These are phyloP conservation scores for Albatrellus ellisii DNA, from an alignment of 768 basidiomycete species.

Conservation along the genomic window DNA sequence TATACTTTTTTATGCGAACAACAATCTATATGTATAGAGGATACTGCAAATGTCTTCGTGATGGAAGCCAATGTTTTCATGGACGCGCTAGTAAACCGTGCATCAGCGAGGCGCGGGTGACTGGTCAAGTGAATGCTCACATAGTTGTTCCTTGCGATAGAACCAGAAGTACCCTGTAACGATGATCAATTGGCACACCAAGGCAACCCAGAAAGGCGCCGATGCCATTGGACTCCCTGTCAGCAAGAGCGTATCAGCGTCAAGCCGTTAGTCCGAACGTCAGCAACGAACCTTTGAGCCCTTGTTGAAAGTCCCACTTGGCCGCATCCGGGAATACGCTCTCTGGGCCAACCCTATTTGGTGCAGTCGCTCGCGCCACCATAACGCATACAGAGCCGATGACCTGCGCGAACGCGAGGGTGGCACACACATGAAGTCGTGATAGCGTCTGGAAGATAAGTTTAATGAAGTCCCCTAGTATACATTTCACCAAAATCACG, in stretches of 20 bases:
- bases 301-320: constrained; percentile 76
- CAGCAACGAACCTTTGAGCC: no score
- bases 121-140: constrained; percentile 30
- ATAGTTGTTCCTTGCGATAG: constrained; percentile 89
- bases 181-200: constrained; percentile 69
- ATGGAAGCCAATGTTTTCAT: constrained; percentile 11
- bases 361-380: constrained; percentile 84
- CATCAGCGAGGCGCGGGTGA: background rate
- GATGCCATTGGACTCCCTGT: constrained; percentile 78
- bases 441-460: constrained; percentile 54
- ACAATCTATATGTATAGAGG: constrained; percentile 9
- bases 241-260: no score
- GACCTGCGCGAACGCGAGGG: constrained; percentile 81
- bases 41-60: constrained; percentile 6
- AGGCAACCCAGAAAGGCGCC: constrained; percentile 81
- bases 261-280: no score
- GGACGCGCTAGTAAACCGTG: constrained; percentile 15
- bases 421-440: constrained; percentile 88
- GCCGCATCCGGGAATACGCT: constrained; percentile 88
- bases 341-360: constrained; percentile 78
- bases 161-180: constrained; percentile 94
- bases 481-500: constrained; percentile 1
- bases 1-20: constrained; percentile 1
- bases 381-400: constrained; percentile 87
- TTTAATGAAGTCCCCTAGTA: background rate